A percentile compares a stretch with the other conserved stretches of the same genome.
Evolutionary conservation across 2,329 filamentous ascomycete genomes (phyloP).

Genomic region (Fusarium camptoceras): DNA sequence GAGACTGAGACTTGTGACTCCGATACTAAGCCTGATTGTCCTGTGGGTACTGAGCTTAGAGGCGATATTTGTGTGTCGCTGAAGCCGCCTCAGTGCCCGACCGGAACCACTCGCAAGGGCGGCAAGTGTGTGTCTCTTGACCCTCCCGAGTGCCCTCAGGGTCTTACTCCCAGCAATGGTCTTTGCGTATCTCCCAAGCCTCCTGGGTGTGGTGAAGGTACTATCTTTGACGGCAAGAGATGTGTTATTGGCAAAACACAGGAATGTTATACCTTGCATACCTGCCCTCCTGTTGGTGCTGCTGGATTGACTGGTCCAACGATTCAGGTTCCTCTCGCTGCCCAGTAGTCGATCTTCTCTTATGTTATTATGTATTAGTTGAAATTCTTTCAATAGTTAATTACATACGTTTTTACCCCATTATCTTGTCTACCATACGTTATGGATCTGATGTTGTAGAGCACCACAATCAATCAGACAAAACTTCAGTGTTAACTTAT

Average conservation of each 20-base stretch:
- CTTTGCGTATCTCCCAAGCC: slow-evolving; percentile 7
- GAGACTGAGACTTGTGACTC: slow-evolving; percentile 21
- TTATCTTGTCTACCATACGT: too few relatives aligned
- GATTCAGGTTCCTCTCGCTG: rapidly evolving
- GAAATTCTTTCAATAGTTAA: too few relatives aligned
- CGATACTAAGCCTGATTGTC: neutral
- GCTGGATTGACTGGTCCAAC: neutral
- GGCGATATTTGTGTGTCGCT: slow-evolving; percentile 17
- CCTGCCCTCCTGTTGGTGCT: slow-evolving; percentile 8
- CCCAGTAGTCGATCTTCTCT: neutral
- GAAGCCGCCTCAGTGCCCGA: neutral
- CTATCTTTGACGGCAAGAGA: slow-evolving; percentile 19
- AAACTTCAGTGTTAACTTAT: too few relatives aligned
- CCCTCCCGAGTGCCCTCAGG: neutral
- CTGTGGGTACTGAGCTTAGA: slow-evolving; percentile 7
- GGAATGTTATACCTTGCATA: slow-evolving; percentile 20
- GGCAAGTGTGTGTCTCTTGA: slow-evolving; percentile 7
- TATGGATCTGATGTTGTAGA: too few relatives aligned
- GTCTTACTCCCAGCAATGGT: slow-evolving; percentile 2
- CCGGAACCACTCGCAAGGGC: neutral
- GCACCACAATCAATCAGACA: too few relatives aligned
- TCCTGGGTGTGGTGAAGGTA: slow-evolving; percentile 10
- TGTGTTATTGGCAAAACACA: slow-evolving; percentile 18
- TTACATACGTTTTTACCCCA: too few relatives aligned
- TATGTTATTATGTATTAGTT: too few relatives aligned